A percentile compares a stretch with the other conserved stretches of the same genome.
Conservation (phyloP, 495 filamentous ascomycete genomes). For the Penicillium parvum region DNA sequence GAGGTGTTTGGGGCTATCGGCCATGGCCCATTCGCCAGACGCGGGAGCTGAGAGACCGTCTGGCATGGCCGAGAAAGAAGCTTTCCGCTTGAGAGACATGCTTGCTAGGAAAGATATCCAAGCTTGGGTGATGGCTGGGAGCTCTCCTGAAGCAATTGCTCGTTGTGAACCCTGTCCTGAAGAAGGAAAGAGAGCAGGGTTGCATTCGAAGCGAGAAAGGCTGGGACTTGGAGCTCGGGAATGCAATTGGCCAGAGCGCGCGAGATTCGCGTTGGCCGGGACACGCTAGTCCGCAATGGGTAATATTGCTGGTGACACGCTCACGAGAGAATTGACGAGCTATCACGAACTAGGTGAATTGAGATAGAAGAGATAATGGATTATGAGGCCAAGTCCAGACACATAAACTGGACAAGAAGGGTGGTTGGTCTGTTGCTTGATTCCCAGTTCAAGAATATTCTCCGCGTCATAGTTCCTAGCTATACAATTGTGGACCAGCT, state of each 20-base stretch:
- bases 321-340: too few relatives aligned
- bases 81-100: constrained; percentile 53
- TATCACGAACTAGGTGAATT: too few relatives aligned
- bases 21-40: constrained; percentile 22
- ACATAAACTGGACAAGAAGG: too few relatives aligned
- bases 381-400: too few relatives aligned
- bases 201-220: constrained; percentile 13
- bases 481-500: too few relatives aligned
- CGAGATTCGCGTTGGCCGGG: constrained; percentile 18
- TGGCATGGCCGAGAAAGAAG: constrained; percentile 34
- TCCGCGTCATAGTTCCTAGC: too few relatives aligned
- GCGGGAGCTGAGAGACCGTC: constrained; percentile 30
- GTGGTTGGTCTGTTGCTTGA: too few relatives aligned
- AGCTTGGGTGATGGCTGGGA: neutral
- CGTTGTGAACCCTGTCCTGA: neutral
- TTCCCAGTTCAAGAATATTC: too few relatives aligned
- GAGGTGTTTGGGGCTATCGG: constrained; percentile 37
- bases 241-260: constrained; percentile 19
- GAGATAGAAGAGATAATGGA: too few relatives aligned
- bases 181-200: constrained; percentile 12
- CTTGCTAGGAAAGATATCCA: neutral
- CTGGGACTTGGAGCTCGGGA: constrained; percentile 4
- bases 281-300: constrained; percentile 22
- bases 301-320: constrained; percentile 16
- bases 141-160: constrained; percentile 2